Evolutionary conservation across 805 yeast genomes (phyloP).

Genomic region (Suhomyces emberorum): DNA sequence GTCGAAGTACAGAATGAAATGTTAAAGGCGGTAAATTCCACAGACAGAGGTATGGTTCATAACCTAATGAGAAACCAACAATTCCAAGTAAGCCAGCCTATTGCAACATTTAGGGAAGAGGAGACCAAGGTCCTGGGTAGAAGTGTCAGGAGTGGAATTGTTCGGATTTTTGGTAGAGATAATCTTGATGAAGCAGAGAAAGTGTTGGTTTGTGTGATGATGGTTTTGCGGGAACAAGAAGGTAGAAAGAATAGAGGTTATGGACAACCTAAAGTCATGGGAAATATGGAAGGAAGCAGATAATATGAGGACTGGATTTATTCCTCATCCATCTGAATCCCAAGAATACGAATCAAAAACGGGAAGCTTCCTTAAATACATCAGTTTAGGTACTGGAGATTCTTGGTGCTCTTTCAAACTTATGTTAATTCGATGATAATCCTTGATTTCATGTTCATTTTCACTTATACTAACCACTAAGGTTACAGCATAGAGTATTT

Average conservation of each 20-base stretch:
- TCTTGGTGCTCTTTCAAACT: too few species aligned
- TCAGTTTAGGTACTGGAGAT: too few species aligned
- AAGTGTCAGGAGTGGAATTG: slow-evolving; percentile 19
- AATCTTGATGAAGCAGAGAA: slow-evolving; percentile 16
- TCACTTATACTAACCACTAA: too few species aligned
- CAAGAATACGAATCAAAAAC: too few species aligned
- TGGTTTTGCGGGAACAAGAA: slow-evolving; percentile 33
- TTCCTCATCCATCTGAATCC: too few species aligned
- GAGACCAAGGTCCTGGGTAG: slow-evolving; percentile 19
- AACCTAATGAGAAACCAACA: slow-evolving; percentile 14
- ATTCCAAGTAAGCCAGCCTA: slow-evolving; percentile 23
- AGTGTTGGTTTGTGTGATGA: slow-evolving; percentile 21
- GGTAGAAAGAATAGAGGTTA: slow-evolving; percentile 30
- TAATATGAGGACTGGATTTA: background rate
- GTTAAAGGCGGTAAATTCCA: slow-evolving; percentile 18
- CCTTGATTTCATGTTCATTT: too few species aligned
- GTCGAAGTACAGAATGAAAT: slow-evolving; percentile 14
- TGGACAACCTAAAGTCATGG: slow-evolving; percentile 3
- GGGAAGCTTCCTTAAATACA: too few species aligned
- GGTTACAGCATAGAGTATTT: too few species aligned
- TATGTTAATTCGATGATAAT: too few species aligned
- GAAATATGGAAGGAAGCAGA: background rate
- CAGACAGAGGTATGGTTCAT: slow-evolving; percentile 18
- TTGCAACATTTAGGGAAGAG: slow-evolving; percentile 29
- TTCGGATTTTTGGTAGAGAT: slow-evolving; percentile 16